Evolutionary conservation across 1,284 basidiomycete species (phyloP).

Genomic region (Apiotrichum montevideense): DNA sequence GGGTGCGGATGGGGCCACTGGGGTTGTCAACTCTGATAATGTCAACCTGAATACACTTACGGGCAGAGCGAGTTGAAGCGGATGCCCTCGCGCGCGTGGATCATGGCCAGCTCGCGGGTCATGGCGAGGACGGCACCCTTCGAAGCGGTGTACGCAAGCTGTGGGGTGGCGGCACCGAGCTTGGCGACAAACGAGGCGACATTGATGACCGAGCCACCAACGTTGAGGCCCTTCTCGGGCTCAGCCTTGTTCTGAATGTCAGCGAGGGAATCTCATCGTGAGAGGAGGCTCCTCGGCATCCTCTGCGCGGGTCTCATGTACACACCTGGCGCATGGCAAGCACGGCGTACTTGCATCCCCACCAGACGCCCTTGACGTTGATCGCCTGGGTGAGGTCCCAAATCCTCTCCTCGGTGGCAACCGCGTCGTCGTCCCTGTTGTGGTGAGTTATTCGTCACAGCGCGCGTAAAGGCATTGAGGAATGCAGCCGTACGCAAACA

Average conservation of each 20-base stretch:
- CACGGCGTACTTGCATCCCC: slow-evolving; percentile 95
- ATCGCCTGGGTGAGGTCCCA: slow-evolving; percentile 92
- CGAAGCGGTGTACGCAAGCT: slow-evolving; percentile 66
- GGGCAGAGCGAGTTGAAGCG: slow-evolving; percentile 92
- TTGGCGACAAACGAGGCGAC: slow-evolving; percentile 89
- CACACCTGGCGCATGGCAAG: slow-evolving; percentile 71
- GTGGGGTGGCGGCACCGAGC: slow-evolving; percentile 90
- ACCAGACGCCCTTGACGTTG: slow-evolving; percentile 98
- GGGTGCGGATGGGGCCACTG: slow-evolving; percentile 86
- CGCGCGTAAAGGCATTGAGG: background rate
- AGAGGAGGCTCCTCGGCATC: too few relatives aligned
- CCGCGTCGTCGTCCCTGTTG: slow-evolving; percentile 71
- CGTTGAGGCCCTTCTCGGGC: slow-evolving; percentile 66
- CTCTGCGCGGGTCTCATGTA: background rate
- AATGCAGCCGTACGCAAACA: too few relatives aligned
- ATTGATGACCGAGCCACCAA: slow-evolving; percentile 93
- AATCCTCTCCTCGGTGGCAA: slow-evolving; percentile 91
- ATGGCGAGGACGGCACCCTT: slow-evolving; percentile 93
- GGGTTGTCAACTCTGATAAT: background rate
- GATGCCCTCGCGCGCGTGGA: slow-evolving; percentile 93
- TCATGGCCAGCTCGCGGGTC: slow-evolving; percentile 94
- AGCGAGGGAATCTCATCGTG: background rate
- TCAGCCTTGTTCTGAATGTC: slow-evolving; percentile 65
- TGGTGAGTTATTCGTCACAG: slow-evolving; percentile 1
- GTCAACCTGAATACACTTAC: slow-evolving; percentile 52